Percentiles rank a stretch among this genome's conserved stretches.
Evolutionary conservation across 805 yeast species (phyloP).

Genomic region (Sugiyamaella qingdaonensis): DNA sequence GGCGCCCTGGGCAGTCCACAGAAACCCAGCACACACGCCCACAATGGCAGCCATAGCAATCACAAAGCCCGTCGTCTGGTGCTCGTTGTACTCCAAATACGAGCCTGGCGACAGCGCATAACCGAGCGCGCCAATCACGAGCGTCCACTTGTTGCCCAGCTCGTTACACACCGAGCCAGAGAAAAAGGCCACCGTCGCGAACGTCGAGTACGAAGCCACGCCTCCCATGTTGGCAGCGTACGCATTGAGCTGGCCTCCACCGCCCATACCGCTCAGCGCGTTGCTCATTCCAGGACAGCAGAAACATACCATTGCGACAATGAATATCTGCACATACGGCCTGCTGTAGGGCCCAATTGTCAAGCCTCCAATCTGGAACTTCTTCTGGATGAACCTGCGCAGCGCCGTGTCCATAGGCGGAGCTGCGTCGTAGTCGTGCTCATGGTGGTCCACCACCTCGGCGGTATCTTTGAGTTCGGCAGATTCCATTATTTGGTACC

Average conservation of each 20-base stretch:
- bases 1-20: slow-evolving; percentile 56
- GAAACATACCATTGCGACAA: slow-evolving; percentile 17
- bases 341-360: slow-evolving; percentile 33
- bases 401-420: background rate
- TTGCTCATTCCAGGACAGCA: slow-evolving; percentile 31
- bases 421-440: background rate
- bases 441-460: background rate
- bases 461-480: background rate
- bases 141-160: slow-evolving; percentile 20
- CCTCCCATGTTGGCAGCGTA: slow-evolving; percentile 27
- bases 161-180: slow-evolving; percentile 27
- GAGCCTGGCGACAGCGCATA: slow-evolving; percentile 48
- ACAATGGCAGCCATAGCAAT: slow-evolving; percentile 51
- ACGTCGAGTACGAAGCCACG: slow-evolving; percentile 41
- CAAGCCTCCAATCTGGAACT: background rate
- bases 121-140: slow-evolving; percentile 48
- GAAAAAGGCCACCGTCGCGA: slow-evolving; percentile 26
- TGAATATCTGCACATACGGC: slow-evolving; percentile 28
- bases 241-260: slow-evolving; percentile 29
- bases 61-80: slow-evolving; percentile 45
- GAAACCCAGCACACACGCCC: slow-evolving; percentile 48
- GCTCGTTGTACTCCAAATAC: slow-evolving; percentile 43
- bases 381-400: background rate
- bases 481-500: no score
- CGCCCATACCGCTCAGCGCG: slow-evolving; percentile 29